Conservation (phyloP, 805 yeast species). For the Torulaspora quercuum region DNA sequence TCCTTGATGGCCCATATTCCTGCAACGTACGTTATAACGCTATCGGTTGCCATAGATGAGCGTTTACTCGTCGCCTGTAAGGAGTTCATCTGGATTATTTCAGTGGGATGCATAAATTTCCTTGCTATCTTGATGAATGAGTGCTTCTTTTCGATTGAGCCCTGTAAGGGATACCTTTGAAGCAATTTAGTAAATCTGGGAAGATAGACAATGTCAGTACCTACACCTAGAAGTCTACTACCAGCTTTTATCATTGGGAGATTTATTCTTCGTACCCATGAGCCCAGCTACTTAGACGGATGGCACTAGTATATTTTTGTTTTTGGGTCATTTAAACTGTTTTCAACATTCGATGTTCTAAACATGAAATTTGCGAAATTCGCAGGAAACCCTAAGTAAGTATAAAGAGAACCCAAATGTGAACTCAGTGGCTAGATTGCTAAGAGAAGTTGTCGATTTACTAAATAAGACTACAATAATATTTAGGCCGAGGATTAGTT, state of each 20-base stretch:
- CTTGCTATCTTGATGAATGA: constrained; percentile 18
- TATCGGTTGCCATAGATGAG: constrained; percentile 10
- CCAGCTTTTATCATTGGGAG: constrained; percentile 1
- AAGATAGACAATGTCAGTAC: constrained; percentile 32
- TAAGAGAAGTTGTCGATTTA: too few species aligned
- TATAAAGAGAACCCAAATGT: too few species aligned
- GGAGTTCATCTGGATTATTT: constrained; percentile 18
- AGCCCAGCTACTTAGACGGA: too few species aligned
- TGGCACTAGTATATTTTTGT: too few species aligned
- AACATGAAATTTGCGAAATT: background rate
- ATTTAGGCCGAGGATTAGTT: too few species aligned
- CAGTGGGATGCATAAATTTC: constrained; percentile 31
- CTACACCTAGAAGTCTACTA: constrained; percentile 24
- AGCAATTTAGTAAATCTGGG: constrained; percentile 27
- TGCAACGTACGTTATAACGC: constrained; percentile 21
- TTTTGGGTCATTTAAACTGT: background rate
- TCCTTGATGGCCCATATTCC: constrained; percentile 37
- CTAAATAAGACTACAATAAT: too few species aligned
- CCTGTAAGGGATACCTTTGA: constrained; percentile 14
- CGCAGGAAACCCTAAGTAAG: background rate
- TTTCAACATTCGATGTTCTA: background rate
- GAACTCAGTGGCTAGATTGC: too few species aligned
- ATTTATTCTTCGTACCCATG: too few species aligned
- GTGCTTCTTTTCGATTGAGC: background rate
- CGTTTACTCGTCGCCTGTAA: too few species aligned